phyloP scores from a whole-genome alignment of 352 stramenopile species.

The Lagenidium sp. region DNA sequence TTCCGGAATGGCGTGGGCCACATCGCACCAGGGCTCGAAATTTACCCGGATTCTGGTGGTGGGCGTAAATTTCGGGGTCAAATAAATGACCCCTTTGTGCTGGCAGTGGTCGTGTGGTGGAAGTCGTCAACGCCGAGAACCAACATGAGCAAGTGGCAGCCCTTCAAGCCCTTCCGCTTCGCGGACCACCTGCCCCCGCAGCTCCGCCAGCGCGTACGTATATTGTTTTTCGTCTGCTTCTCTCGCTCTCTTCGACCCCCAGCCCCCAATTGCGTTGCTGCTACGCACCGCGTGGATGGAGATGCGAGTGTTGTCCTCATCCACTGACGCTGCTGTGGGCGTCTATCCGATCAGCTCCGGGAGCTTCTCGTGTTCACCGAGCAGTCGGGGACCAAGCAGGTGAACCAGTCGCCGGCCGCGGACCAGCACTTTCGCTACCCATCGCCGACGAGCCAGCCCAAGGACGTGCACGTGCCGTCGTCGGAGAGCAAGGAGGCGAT shows the following conservation, averaged over 20 bases:
- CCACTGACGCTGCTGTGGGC: neutral
- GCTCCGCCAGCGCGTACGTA: slow-evolving; percentile 53
- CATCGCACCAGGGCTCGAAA: too few species aligned
- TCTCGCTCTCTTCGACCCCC: neutral
- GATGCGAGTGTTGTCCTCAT: too few species aligned
- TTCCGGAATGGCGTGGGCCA: too few species aligned
- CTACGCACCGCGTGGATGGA: too few species aligned
- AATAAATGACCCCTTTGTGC: too few species aligned
- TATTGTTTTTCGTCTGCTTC: neutral
- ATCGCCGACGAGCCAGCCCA: slow-evolving; percentile 56
- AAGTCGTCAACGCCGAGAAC: too few species aligned
- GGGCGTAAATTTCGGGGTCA: too few species aligned
- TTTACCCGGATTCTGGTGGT: too few species aligned
- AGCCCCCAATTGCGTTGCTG: too few species aligned
- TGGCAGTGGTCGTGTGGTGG: slow-evolving; percentile 14
- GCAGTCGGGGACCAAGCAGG: slow-evolving; percentile 61
- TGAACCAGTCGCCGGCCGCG: slow-evolving; percentile 53
- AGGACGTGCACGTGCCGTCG: slow-evolving; percentile 61
- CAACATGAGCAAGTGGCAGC: slow-evolving; percentile 75
- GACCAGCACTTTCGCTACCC: slow-evolving; percentile 72
- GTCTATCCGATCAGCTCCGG: slow-evolving; percentile 34
- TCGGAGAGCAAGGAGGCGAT: slow-evolving; percentile 62
- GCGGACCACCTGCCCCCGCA: slow-evolving; percentile 56
- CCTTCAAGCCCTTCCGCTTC: slow-evolving; percentile 79
- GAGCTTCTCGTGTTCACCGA: slow-evolving; percentile 79